Evolutionary conservation across 148 eudicot species (phyloP).

Genomic region (Cornus suecica): DNA sequence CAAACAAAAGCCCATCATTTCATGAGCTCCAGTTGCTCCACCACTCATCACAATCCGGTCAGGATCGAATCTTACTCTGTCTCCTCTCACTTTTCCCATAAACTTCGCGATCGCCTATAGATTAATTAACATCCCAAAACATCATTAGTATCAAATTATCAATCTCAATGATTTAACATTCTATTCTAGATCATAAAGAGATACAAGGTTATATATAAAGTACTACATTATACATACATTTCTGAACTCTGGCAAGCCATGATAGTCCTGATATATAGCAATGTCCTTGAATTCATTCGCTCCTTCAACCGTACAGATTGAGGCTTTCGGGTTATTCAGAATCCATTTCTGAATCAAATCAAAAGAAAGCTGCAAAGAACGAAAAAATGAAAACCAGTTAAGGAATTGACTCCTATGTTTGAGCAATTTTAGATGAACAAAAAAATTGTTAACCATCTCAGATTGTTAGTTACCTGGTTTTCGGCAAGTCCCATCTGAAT

Average conservation of each 20-base stretch:
- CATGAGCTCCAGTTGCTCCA: constrained; percentile 65
- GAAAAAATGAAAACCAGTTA: background rate
- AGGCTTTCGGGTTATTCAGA: constrained; percentile 42
- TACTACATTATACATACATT: constrained; percentile 32
- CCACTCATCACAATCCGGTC: constrained; percentile 58
- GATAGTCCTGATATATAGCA: constrained; percentile 61
- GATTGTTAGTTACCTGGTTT: constrained; percentile 32
- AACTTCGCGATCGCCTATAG: constrained; percentile 47
- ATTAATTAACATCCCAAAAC: background rate
- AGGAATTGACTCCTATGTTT: background rate
- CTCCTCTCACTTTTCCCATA: constrained; percentile 52
- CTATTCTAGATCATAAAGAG: background rate
- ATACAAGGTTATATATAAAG: background rate
- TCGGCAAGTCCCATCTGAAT: constrained; percentile 65
- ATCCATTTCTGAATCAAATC: constrained; percentile 57
- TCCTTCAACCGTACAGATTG: constrained; percentile 49
- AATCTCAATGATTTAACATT: background rate
- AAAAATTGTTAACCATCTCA: too few relatives aligned
- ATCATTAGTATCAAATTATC: background rate
- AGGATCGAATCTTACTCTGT: constrained; percentile 43
- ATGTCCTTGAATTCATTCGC: constrained; percentile 39
- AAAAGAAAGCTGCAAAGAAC: constrained; percentile 45
- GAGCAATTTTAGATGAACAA: too few relatives aligned
- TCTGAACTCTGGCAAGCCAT: constrained; percentile 62
- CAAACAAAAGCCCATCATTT: constrained; percentile 46